phyloP scores from a whole-genome alignment of 2,329 filamentous ascomycete species.

The Fusarium kyushuense region DNA sequence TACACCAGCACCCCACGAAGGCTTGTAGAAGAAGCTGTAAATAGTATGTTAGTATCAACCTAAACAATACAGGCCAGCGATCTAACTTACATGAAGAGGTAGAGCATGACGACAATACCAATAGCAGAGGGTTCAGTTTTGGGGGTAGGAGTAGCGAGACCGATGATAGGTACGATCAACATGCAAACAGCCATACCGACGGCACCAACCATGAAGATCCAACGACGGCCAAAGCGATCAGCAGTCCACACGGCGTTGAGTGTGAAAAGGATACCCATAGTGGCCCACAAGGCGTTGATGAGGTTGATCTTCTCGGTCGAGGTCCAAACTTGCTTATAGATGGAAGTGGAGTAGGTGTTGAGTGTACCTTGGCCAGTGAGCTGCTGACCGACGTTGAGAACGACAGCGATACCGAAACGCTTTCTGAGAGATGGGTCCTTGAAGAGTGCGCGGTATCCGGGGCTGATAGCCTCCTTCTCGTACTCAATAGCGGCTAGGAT shows the following conservation, averaged over 20 bases:
- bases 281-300: slow-evolving; percentile 81
- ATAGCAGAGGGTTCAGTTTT: slow-evolving; percentile 72
- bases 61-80: too few relatives aligned
- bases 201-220: slow-evolving; percentile 75
- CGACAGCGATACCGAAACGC: slow-evolving; percentile 72
- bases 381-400: slow-evolving; percentile 78
- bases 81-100: slow-evolving; percentile 64
- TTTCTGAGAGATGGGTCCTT: slow-evolving; percentile 76
- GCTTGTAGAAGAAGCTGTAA: slow-evolving; percentile 72
- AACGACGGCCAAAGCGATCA: slow-evolving; percentile 77
- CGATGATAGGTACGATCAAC: slow-evolving; percentile 67
- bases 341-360: slow-evolving; percentile 79
- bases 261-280: slow-evolving; percentile 78
- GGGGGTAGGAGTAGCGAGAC: slow-evolving; percentile 63
- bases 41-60: not conserved
- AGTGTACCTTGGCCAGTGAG: slow-evolving; percentile 79
- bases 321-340: slow-evolving; percentile 78
- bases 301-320: slow-evolving; percentile 71
- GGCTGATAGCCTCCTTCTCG: slow-evolving; percentile 76
- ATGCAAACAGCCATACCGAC: slow-evolving; percentile 78
- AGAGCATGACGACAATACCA: slow-evolving; percentile 75
- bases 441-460: slow-evolving; percentile 74
- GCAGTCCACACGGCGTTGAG: slow-evolving; percentile 80
- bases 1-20: slow-evolving; percentile 75
- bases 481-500: slow-evolving; percentile 78